Base-by-base conservation (phyloP, 2,329 filamentous ascomycete genomes). In the Onygena corvina region DNA sequence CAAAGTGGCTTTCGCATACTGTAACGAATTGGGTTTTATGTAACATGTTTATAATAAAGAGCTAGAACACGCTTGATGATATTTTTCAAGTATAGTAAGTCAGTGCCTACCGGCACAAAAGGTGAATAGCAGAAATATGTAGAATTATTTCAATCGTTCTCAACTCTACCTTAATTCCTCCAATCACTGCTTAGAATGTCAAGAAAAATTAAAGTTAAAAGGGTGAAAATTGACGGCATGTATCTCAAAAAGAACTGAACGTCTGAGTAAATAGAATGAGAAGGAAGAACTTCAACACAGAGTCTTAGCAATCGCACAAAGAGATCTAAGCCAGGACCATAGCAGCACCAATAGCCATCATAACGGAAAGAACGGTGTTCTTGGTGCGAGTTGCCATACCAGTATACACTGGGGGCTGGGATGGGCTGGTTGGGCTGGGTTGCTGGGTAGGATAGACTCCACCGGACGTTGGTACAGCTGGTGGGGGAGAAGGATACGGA, bases 401-500 rank as follows among this genome's bases (percentile, higher is more conserved):
- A 38, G 51, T 48, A 49, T 47, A 53, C 4, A 31, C 8, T 29
- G 53, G 49, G n/a, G 51, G 46, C 18, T 27, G 23, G 18, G 49
- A 23, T n/a, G 33, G 48, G 30, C 27, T 21, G 4, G 42, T 47
- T 31, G 38, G 42, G 23, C 40, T 34, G 23, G 25, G 51, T 48
- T 48, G 52, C 47, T 40, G 8, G 8, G 36, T 40, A 25, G 36
- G 36, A 42, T 48, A 35, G 52, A 52, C 47, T 3, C 25, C 47
- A 34, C 36, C 27, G 3, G 14, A 29, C 16, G 30, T 44, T 9
- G 21, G 50, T 56, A 34, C 53, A 53, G 33, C 49, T 36, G 23
- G 46, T 23, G 46, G 53, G 51, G 46, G 59, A 61, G 49, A 16
- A 18, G 36, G 46, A 14, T 46, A 38, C 42, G 29, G 29, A 31